These are phyloP conservation scores for Backusella westeae DNA, from an alignment of 192 early-diverging fungal species.

Conservation along the genomic window DNA sequence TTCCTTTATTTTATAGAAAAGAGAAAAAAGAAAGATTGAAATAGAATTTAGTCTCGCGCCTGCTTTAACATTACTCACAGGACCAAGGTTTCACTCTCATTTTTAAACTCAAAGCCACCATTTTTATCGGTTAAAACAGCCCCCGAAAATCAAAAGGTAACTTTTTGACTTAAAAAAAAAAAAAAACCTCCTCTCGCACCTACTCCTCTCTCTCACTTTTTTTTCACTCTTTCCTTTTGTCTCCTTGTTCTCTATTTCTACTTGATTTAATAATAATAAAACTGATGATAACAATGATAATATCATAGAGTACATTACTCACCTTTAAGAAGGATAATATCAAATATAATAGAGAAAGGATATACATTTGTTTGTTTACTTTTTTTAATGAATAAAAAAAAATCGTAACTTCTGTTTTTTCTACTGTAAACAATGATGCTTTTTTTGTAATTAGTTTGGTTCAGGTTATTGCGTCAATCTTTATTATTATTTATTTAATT, in stretches of 20 bases:
- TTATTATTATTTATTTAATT: not conserved
- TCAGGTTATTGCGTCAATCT: not conserved
- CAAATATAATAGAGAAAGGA: not conserved
- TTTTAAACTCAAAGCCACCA: conserved; percentile 6
- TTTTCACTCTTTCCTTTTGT: not conserved
- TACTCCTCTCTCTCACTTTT: not conserved
- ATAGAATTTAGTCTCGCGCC: not conserved
- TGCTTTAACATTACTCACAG: not conserved
- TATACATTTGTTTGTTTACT: not conserved
- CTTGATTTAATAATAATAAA: not conserved
- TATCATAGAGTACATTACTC: not conserved
- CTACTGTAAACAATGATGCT: not conserved
- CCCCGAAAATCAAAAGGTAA: too few relatives aligned
- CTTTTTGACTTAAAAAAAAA: too few relatives aligned
- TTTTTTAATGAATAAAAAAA: not conserved
- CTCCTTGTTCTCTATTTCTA: not conserved
- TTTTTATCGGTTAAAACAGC: too few relatives aligned
- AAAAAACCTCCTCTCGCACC: not conserved
- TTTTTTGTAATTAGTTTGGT: not conserved
- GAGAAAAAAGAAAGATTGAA: conserved; percentile 8
- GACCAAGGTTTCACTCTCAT: conserved; percentile 9
- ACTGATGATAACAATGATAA: not conserved
- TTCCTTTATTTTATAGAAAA: not conserved
- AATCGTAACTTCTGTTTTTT: not conserved
- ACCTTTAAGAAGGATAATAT: not conserved